phyloP scores from a whole-genome alignment of 1,284 basidiomycete species.

The Cerrena zonata region DNA sequence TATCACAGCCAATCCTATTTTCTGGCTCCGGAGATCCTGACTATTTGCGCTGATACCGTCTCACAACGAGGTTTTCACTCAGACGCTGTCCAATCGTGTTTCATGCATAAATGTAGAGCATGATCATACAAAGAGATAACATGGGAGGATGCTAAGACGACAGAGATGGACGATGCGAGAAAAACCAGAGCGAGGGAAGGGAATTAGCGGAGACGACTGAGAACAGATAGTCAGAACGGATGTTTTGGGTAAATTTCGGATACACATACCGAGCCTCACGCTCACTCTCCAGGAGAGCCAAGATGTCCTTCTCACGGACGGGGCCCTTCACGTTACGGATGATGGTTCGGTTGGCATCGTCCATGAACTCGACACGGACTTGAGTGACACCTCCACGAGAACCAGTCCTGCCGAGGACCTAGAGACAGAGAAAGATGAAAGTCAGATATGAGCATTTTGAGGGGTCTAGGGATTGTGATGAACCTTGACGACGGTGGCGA shows the following conservation, averaged over 20 bases:
- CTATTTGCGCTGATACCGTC: too few species aligned
- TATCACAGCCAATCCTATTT: too few species aligned
- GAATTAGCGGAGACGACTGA: slow-evolving; percentile 39
- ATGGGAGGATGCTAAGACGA: slow-evolving; percentile 18
- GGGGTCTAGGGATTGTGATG: slow-evolving; percentile 9
- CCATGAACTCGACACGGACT: slow-evolving; percentile 99
- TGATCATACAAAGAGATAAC: slow-evolving; percentile 29
- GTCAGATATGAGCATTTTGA: not conserved
- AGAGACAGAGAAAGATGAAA: slow-evolving; percentile 2
- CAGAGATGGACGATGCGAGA: slow-evolving; percentile 14
- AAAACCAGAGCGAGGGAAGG: slow-evolving; percentile 11
- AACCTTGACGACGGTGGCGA: slow-evolving; percentile 94
- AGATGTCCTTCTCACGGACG: slow-evolving; percentile 93
- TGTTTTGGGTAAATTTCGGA: not conserved
- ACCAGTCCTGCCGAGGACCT: slow-evolving; percentile 98
- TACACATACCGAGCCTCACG: slow-evolving; percentile 91
- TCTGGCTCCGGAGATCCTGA: too few species aligned
- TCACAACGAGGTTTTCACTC: too few species aligned
- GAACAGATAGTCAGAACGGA: not conserved
- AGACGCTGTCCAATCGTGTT: too few species aligned
- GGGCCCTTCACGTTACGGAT: slow-evolving; percentile 99
- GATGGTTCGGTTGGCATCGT: slow-evolving; percentile 91
- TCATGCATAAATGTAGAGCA: slow-evolving; percentile 24
- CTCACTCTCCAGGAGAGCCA: slow-evolving; percentile 96
- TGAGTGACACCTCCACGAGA: slow-evolving; percentile 99